Evolutionary conservation across 106 monocot species (phyloP).

Genomic region (Platanthera guangdongensis): DNA sequence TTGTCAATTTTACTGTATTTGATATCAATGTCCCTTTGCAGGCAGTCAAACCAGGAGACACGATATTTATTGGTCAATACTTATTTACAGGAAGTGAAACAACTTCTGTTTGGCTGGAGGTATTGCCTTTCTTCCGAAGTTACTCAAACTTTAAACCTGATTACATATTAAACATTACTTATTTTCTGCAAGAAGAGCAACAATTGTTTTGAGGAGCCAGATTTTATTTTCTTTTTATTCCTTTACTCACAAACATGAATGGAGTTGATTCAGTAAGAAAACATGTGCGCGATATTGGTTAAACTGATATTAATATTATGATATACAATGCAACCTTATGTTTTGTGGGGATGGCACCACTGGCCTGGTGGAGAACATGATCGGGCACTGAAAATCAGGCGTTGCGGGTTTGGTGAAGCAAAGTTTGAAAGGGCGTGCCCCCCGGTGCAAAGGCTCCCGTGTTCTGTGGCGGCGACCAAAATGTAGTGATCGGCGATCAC

Average conservation of each 20-base stretch:
- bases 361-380: no score
- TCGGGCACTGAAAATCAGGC: no score
- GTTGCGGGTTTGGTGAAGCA: no score
- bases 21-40: conserved; percentile 16
- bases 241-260: background rate
- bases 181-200: no score
- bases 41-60: conserved; percentile 70
- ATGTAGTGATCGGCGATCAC: no score
- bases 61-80: conserved; percentile 85
- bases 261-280: background rate
- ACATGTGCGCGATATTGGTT: no score
- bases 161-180: background rate
- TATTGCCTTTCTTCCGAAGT: conserved; percentile 4
- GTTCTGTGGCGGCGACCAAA: no score
- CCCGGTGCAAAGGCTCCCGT: no score
- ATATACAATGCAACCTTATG: no score
- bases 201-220: background rate
- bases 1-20: background rate
- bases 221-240: background rate
- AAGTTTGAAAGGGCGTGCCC: no score
- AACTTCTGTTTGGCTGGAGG: conserved; percentile 89
- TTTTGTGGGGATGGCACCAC: no score
- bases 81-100: conserved; percentile 90
- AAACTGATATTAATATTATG: no score
- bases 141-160: background rate